These are phyloP conservation scores for Castanea mollissima DNA, from an alignment of 306 rosid species.

Conservation along the genomic window DNA sequence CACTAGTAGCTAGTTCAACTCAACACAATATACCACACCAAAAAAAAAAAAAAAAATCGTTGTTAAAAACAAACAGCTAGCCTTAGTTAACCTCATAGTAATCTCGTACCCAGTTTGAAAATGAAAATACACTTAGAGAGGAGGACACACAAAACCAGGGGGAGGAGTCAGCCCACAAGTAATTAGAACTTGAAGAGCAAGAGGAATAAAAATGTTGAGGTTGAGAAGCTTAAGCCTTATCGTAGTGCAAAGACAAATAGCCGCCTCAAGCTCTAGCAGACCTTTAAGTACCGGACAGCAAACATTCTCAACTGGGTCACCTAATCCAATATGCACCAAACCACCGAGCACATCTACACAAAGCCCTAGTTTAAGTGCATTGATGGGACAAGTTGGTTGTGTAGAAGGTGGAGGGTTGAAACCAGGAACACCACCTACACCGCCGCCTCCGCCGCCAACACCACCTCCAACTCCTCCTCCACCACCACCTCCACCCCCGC, in stretches of 20 bases:
- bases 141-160: conserved; percentile 89
- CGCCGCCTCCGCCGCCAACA: background rate
- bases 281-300: conserved; percentile 87
- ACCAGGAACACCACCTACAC: conserved; percentile 25
- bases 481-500: background rate
- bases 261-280: conserved; percentile 85
- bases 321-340: conserved; percentile 70
- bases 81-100: background rate
- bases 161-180: conserved; percentile 88
- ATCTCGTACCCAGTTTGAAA: background rate
- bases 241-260: conserved; percentile 76
- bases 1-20: too few species aligned
- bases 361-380: conserved; percentile 73
- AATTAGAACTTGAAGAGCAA: conserved; percentile 69
- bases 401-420: conserved; percentile 31
- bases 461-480: conserved; percentile 17
- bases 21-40: background rate
- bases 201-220: conserved; percentile 72
- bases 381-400: conserved; percentile 58
- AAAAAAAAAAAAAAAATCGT: too few species aligned
- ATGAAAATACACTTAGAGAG: conserved; percentile 24
- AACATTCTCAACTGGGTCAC: conserved; percentile 62
- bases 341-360: conserved; percentile 88
- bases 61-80: background rate
- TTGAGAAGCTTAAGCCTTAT: conserved; percentile 74